Percentiles rank a stretch among this genome's conserved stretches.
phyloP scores from a whole-genome alignment of 345 rosid genomes.

The Adansonia digitata region DNA sequence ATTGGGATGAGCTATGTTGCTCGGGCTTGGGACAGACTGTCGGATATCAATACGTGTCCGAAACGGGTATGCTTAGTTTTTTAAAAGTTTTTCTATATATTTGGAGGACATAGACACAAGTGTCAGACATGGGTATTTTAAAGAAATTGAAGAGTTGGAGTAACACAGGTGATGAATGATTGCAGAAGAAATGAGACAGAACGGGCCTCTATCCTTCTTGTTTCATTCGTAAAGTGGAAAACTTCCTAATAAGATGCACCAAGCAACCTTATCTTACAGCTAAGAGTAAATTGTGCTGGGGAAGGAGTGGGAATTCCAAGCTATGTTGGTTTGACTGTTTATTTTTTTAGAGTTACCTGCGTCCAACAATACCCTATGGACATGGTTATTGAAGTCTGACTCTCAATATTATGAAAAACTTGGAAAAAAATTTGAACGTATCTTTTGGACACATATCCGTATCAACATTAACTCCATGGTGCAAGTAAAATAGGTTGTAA shows the following conservation, averaged over 20 bases:
- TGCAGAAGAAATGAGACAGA: neutral
- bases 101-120: too few relatives aligned
- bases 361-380: neutral
- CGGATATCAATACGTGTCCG: too few relatives aligned
- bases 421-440: neutral
- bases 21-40: too few relatives aligned
- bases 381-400: neutral
- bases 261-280: neutral
- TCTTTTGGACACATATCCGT: neutral
- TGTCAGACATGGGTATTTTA: too few relatives aligned
- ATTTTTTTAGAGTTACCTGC: neutral
- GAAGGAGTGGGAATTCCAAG: neutral
- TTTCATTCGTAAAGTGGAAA: neutral
- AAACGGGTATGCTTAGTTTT: too few relatives aligned
- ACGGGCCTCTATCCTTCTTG: neutral
- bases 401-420: neutral
- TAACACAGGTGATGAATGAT: neutral
- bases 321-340: neutral
- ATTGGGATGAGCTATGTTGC: neutral
- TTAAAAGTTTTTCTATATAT: too few relatives aligned
- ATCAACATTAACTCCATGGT: neutral
- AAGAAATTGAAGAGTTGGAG: too few relatives aligned
- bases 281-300: too few relatives aligned
- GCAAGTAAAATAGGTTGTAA: neutral
- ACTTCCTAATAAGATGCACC: neutral